A percentile compares a stretch with the other conserved stretches of the same genome.
These are phyloP conservation scores for Mallotus nudiflorus DNA, from an alignment of 345 rosid species.

Conservation along the genomic window DNA sequence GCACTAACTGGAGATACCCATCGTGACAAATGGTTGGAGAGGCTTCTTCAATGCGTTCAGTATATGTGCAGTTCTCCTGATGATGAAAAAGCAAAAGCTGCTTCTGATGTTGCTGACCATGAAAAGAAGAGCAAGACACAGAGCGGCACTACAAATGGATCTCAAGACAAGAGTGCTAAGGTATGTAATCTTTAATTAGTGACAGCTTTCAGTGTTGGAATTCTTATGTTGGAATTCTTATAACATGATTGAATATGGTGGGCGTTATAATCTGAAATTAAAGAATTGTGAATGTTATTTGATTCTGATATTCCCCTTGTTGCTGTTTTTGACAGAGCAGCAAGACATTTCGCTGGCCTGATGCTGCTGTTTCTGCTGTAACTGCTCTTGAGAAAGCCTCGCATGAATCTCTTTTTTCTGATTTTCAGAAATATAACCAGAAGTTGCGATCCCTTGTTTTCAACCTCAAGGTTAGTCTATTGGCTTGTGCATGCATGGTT, in stretches of 20 bases:
- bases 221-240: not conserved
- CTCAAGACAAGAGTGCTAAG: conserved; percentile 50
- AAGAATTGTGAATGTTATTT: conserved; percentile 18
- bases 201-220: not conserved
- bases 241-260: conserved; percentile 8
- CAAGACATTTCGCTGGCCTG: conserved; percentile 75
- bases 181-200: conserved; percentile 24
- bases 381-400: conserved; percentile 82
- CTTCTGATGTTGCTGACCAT: conserved; percentile 37
- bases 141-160: conserved; percentile 40
- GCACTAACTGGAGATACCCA: conserved; percentile 69
- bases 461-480: conserved; percentile 74
- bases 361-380: conserved; percentile 76
- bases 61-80: conserved; percentile 54
- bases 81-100: conserved; percentile 41
- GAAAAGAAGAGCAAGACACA: conserved; percentile 28
- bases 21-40: conserved; percentile 89
- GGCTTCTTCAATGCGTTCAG: conserved; percentile 78
- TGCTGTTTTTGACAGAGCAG: conserved; percentile 42
- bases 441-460: conserved; percentile 77
- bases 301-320: not conserved
- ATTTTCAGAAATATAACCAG: conserved; percentile 88
- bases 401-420: conserved; percentile 64
- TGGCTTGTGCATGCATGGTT: not conserved
- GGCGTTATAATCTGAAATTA: not conserved